Base-by-base conservation (phyloP, 345 rosid species). In the Cardamine resedifolia region DNA sequence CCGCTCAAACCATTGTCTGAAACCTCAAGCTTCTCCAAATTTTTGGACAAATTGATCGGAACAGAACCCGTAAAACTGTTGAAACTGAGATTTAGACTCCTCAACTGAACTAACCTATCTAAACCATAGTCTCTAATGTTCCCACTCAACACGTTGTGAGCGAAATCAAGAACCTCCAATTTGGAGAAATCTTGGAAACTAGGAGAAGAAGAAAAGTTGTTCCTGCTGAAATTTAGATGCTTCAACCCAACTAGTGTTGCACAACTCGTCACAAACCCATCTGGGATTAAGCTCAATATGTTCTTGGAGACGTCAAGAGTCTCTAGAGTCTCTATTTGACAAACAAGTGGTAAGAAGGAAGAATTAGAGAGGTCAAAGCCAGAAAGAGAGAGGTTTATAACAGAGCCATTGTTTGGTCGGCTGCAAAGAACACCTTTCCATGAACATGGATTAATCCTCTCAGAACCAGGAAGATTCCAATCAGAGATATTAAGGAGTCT, bases 351-450 rank as follows among this genome's bases (percentile, higher is more conserved):
- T 24, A 88, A 66, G 71, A 84, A 60, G 3, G 71, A 71, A 74
- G 90, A 71, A 56, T 48, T 51, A 14, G 82, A 75, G 66, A 88
- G 66, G 51, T 58, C 79, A 21, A 81, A 70, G 66, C 74, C 78
- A 58, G 76, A 73, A 33, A 90, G 73, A 64, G 81, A 79, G 41
- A 87, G 62, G 10, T 2, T 10, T 10, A 71, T 63, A 58, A 90
- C 57, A 26, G 81, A 66, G 19, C 77, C 33, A 34, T 68, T 78
- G 64, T 33, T 33, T 47, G 81, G 68, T 59, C 11, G 57, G 81
- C 79, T 76, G 81, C 98, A 88, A 0, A 5, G 4, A 70, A 90
- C 88, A 6, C 87, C 83, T 2, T 68, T 36, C 97, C 96, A 91
- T 3, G 3, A 64, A 76, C 97, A 87, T 30, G 84, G 86, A 66